These are phyloP conservation scores for Asterella californica DNA, from an alignment of 225 moss, liverwort and hornwort genomes.

Conservation along the genomic window DNA sequence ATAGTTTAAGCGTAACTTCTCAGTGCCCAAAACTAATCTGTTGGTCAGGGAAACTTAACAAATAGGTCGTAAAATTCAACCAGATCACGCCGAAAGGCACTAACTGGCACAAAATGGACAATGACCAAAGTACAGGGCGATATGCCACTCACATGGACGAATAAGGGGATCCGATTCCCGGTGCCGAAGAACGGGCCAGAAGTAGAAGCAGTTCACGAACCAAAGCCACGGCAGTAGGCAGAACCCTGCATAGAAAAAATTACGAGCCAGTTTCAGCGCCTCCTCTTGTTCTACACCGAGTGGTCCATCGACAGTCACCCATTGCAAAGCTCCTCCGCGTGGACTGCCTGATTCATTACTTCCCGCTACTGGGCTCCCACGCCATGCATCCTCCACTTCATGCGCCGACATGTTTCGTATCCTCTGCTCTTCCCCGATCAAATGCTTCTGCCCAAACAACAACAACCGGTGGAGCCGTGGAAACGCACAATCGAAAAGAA, in stretches of 20 bases:
- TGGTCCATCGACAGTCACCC: constrained; percentile 72
- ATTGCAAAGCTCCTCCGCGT: constrained; percentile 27
- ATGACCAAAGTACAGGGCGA: neutral
- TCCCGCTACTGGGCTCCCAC: neutral
- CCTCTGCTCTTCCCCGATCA: neutral
- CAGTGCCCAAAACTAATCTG: no score
- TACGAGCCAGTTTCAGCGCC: constrained; percentile 57
- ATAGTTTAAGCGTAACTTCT: no score
- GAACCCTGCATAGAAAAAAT: constrained; percentile 55
- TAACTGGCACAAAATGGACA: neutral
- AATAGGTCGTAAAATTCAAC: neutral
- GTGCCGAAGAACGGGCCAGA: constrained; percentile 70
- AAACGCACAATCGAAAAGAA: neutral
- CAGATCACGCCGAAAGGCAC: neutral
- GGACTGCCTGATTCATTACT: neutral
- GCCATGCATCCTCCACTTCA: constrained; percentile 16
- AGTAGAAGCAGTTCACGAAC: constrained; percentile 88
- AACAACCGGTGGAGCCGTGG: no score
- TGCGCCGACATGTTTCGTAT: constrained; percentile 5
- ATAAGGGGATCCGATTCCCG: constrained; percentile 55
- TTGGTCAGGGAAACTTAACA: neutral
- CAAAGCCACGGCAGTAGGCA: constrained; percentile 74
- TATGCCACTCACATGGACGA: constrained; percentile 44
- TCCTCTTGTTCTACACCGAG: constrained; percentile 78
- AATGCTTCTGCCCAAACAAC: neutral